A percentile compares a stretch with the other conserved stretches of the same genome.
Evolutionary conservation across 306 rosid genomes (phyloP).

Genomic region (Quercus bicolor): DNA sequence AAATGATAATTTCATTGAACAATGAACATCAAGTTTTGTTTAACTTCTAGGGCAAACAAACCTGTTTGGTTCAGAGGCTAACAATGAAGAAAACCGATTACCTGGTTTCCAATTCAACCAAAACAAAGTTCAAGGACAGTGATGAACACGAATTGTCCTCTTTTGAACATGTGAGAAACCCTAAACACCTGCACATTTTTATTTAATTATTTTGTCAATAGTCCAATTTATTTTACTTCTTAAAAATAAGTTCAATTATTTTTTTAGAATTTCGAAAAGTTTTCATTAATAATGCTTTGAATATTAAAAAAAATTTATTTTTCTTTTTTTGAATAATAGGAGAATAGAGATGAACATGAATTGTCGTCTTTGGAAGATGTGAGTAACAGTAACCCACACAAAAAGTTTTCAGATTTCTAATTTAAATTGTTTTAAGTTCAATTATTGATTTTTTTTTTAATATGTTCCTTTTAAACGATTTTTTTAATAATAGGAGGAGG

Average conservation of each 20-base stretch:
- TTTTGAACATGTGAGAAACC: conserved; percentile 39
- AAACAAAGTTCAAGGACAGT: conserved; percentile 26
- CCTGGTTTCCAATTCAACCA: conserved; percentile 12
- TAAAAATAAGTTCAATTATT: background rate
- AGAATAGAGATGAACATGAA: conserved; percentile 24
- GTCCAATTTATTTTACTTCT: too few relatives aligned
- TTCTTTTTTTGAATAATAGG: background rate
- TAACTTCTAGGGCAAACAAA: background rate
- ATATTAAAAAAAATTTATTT: too few relatives aligned
- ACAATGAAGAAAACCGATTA: conserved; percentile 22
- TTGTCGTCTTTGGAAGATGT: conserved; percentile 31
- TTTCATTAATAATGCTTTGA: too few relatives aligned
- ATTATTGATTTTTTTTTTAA: background rate
- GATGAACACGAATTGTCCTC: conserved; percentile 25
- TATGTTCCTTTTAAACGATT: too few relatives aligned
- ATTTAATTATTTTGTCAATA: background rate
- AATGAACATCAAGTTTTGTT: background rate
- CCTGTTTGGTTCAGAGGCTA: background rate
- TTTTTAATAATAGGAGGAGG: conserved; percentile 12
- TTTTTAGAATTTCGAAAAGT: too few relatives aligned
- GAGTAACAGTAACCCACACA: background rate
- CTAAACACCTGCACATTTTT: background rate
- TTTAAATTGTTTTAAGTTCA: background rate
- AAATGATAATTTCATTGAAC: background rate
- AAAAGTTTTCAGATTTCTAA: background rate